phyloP scores from a whole-genome alignment of 192 early-diverging fungal species.

The Coemansia sp. region DNA sequence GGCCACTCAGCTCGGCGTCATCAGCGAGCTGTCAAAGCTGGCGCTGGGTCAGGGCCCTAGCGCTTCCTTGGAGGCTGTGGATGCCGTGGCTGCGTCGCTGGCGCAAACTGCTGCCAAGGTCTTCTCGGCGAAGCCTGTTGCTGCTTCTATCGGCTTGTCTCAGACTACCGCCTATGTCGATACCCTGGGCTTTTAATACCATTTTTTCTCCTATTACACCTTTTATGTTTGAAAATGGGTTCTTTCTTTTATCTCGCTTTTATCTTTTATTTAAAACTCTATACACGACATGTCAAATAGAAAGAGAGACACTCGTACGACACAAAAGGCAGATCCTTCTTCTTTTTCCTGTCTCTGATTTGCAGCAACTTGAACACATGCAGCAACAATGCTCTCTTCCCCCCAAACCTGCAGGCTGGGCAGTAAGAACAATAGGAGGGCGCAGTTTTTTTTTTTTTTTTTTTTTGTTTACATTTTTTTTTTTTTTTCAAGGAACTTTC shows the following conservation, averaged over 20 bases:
- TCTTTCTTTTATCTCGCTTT: constrained; percentile 2
- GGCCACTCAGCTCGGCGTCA: constrained; percentile 30
- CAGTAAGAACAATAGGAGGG: constrained; percentile 1
- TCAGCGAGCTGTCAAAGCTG: constrained; percentile 20
- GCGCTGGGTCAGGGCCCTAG: constrained; percentile 32
- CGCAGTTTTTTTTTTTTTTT: constrained; percentile 6
- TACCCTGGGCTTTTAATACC: constrained; percentile 53
- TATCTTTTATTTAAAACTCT: not conserved
- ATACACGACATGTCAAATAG: not conserved
- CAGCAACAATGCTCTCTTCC: not conserved
- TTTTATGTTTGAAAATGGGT: not conserved
- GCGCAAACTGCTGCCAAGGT: constrained; percentile 21
- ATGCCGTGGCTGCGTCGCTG: constrained; percentile 27
- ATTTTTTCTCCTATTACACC: not conserved
- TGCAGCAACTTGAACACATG: not conserved
- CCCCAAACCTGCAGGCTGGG: not conserved
- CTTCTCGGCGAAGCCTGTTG: constrained; percentile 49
- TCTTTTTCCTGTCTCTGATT: not conserved
- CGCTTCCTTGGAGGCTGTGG: constrained; percentile 28
- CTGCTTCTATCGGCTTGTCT: constrained; percentile 43
- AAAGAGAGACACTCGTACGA: not conserved
- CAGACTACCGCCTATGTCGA: constrained; percentile 56
- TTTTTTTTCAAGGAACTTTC: no score
- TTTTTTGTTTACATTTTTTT: not conserved
- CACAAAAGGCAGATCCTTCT: not conserved